Evolutionary conservation across 208 protist species (phyloP), one percentile per base, ranked within the genome.

Genomic region (Borovskyia barvae): DNA sequence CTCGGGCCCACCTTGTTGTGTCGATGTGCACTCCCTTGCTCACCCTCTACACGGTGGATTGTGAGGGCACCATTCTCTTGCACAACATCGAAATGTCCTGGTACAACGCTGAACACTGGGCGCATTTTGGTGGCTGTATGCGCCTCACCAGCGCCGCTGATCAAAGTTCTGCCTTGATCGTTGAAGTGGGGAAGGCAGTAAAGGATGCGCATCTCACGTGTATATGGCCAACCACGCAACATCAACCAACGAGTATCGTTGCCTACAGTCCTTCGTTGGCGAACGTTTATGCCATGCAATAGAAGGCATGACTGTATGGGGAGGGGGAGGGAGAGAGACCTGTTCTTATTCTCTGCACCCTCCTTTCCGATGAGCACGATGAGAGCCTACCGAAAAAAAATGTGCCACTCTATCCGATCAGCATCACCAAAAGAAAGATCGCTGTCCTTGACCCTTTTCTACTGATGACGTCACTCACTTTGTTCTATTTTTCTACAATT

Each of bases 81-180:
- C 82, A 90, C 75, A 93, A 82, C 55, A 56, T 85, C 9, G 75
- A 82, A 32, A 90, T 90, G 86, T 28, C 26, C 47, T 93, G 86
- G 83, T 72, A 73, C n/a, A 63, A 72, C 47, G 45, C 50, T 2
- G 64, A 56, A 52, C 33, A 53, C 48, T 75, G 77, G 64, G 24
- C 47, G 24, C 30, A 62, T 49, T 55, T 66, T 37, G 63, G 52
- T 22, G 76, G 70, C 49, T 62, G 46, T 15, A 28, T 77, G 43
- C 51, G 61, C 15, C 53, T 85, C 9, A 58, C 29, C 9, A 54
- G 64, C 25, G 59, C 75, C n/a, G 60, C 70, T 8, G 80, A 85
- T 32, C 66, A 84, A 48, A 87, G 66, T 47, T 58, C 75, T 5
- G 49, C 61, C n/a, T 64, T 93, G 5, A 70, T 82, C 25, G 60